Conservation (phyloP, 2,329 filamentous ascomycete species). For the Sporothrix luriei region DNA sequence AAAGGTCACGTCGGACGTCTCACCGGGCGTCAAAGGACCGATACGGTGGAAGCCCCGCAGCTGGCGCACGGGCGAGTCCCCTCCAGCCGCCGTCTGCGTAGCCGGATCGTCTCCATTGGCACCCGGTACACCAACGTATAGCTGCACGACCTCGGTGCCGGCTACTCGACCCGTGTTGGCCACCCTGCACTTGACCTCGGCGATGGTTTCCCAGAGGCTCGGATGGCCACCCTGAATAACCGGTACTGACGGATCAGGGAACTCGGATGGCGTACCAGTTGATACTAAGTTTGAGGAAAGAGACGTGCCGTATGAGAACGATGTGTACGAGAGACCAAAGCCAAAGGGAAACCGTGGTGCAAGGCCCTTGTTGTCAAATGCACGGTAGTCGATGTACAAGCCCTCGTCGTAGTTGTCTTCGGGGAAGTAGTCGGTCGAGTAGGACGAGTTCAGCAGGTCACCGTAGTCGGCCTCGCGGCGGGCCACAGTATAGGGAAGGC, state of each 20-base stretch:
- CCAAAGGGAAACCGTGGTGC: slow-evolving; percentile 77
- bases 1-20: slow-evolving; percentile 52
- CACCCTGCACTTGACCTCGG: slow-evolving; percentile 44
- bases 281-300: slow-evolving; percentile 57
- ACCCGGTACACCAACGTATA: slow-evolving; percentile 38
- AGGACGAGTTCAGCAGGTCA: slow-evolving; percentile 36
- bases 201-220: slow-evolving; percentile 49
- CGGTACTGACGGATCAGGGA: slow-evolving; percentile 25
- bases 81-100: background rate
- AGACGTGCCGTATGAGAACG: slow-evolving; percentile 59
- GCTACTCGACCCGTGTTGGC: slow-evolving; percentile 47
- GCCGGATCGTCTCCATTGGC: slow-evolving; percentile 7
- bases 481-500: slow-evolving; percentile 52
- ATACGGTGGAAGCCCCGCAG: slow-evolving; percentile 68
- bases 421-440: slow-evolving; percentile 45
- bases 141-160: slow-evolving; percentile 38
- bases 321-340: slow-evolving; percentile 75
- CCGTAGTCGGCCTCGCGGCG: slow-evolving; percentile 48
- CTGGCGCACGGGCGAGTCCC: slow-evolving; percentile 46
- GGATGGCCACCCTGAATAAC: slow-evolving; percentile 35
- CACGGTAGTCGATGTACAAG: slow-evolving; percentile 74
- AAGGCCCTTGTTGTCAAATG: slow-evolving; percentile 65
- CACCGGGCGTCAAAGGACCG: slow-evolving; percentile 47
- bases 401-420: slow-evolving; percentile 74
- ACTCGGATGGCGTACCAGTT: slow-evolving; percentile 50